Percentiles rank a stretch among this genome's conserved stretches.
Conservation (phyloP, 345 rosid genomes). For the Psidium guajava region DNA sequence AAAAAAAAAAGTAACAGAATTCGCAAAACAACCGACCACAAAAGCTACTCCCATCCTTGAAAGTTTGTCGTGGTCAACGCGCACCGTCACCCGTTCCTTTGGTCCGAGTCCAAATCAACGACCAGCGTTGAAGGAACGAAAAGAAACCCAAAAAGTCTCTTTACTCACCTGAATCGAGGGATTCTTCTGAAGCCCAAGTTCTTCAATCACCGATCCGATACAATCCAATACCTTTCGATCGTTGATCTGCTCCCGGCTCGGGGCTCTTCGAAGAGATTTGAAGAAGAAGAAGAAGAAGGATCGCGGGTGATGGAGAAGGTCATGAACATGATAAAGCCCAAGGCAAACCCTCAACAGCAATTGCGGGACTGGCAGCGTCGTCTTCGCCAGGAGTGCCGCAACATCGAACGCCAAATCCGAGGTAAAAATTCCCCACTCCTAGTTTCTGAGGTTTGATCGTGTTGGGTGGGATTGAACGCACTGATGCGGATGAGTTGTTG, state of each 20-base stretch:
- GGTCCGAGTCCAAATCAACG: background rate
- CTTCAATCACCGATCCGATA: background rate
- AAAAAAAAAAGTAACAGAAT: background rate
- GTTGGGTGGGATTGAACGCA: background rate
- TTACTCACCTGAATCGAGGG: background rate
- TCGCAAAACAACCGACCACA: background rate
- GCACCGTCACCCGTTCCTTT: background rate
- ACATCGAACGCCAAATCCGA: conserved; percentile 89
- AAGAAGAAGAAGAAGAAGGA: background rate
- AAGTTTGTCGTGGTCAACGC: background rate
- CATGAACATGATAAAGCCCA: conserved; percentile 74
- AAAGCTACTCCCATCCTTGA: background rate
- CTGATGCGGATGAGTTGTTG: background rate
- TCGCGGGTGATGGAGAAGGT: conserved; percentile 51
- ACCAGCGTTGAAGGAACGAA: background rate
- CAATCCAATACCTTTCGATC: background rate
- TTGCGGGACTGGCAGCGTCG: conserved; percentile 88
- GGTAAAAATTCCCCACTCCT: conserved; percentile 12
- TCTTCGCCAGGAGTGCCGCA: conserved; percentile 86
- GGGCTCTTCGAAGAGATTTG: background rate
- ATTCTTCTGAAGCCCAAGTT: background rate
- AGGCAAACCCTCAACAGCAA: conserved; percentile 66
- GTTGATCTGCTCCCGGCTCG: background rate
- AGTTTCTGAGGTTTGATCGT: background rate
- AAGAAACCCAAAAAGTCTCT: background rate